These are phyloP conservation scores for Draba incana DNA, from an alignment of 345 rosid species.

Conservation along the genomic window DNA sequence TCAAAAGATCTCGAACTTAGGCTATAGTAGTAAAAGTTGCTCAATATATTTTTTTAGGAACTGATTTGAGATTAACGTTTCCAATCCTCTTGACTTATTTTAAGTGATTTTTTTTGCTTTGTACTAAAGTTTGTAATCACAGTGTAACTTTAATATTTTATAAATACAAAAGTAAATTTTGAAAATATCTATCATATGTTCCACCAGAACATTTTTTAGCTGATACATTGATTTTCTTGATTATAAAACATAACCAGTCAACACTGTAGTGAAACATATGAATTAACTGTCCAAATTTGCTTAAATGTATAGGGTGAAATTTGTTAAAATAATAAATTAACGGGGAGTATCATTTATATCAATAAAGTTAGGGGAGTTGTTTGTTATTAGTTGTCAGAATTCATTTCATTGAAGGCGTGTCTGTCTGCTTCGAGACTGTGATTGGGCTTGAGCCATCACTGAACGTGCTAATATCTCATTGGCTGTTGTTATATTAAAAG, in stretches of 20 bases:
- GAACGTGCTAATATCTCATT: slow-evolving; percentile 26
- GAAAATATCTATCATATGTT: no score
- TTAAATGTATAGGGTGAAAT: neutral
- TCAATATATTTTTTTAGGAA: slow-evolving; percentile 7
- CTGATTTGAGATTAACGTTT: slow-evolving; percentile 17
- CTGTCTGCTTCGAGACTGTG: slow-evolving; percentile 32
- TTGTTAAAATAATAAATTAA: neutral
- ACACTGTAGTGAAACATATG: neutral
- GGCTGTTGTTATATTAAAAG: slow-evolving; percentile 7
- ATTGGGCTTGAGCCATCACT: slow-evolving; percentile 9
- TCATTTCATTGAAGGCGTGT: slow-evolving; percentile 27
- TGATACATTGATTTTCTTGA: neutral
- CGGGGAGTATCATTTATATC: neutral
- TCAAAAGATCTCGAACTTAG: slow-evolving; percentile 60
- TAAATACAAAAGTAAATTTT: neutral
- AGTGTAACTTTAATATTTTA: slow-evolving; percentile 12
- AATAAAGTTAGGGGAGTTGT: neutral
- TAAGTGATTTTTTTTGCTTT: slow-evolving; percentile 17
- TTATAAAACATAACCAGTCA: neutral
- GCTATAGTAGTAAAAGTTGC: slow-evolving; percentile 39
- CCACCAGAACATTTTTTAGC: no score
- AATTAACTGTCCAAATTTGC: neutral
- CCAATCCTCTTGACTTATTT: neutral
- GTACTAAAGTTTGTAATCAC: slow-evolving; percentile 17
- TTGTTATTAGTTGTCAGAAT: slow-evolving; percentile 17